Conservation (phyloP, 78 protist genomes). For the Polysphondylium violaceum region DNA sequence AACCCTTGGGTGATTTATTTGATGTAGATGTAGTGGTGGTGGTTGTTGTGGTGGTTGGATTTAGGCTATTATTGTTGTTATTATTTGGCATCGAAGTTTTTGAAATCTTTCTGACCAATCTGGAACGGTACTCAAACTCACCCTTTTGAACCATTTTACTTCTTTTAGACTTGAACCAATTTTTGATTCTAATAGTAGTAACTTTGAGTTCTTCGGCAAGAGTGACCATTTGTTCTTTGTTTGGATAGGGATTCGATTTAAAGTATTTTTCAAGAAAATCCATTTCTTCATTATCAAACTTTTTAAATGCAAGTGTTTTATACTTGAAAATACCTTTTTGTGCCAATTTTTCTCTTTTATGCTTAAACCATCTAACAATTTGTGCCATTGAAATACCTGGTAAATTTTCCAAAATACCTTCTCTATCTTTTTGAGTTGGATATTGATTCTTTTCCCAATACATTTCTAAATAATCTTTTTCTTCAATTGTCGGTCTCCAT, state of each 20-base stretch:
- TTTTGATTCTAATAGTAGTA: not conserved
- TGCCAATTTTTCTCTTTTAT: conserved; percentile 33
- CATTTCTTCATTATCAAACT: not conserved
- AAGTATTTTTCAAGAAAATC: not conserved
- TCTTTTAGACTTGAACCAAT: conserved; percentile 49
- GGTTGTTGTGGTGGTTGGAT: too few species aligned
- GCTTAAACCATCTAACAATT: conserved; percentile 42
- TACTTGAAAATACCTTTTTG: conserved; percentile 30
- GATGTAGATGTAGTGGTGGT: too few species aligned
- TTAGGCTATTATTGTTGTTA: too few species aligned
- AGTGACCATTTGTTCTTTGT: not conserved
- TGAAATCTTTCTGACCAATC: too few species aligned
- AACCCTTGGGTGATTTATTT: too few species aligned
- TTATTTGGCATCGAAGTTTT: too few species aligned
- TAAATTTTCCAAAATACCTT: not conserved
- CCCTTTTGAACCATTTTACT: not conserved
- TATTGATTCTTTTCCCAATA: conserved; percentile 8
- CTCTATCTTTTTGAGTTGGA: conserved; percentile 2
- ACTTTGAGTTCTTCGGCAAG: not conserved
- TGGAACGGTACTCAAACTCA: conserved; percentile 13
- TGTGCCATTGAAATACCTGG: conserved; percentile 1
- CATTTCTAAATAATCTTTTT: conserved; percentile 13
- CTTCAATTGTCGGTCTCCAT: conserved; percentile 25
- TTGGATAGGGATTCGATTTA: conserved; percentile 19
- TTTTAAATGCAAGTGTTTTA: not conserved